phyloP scores from a whole-genome alignment of 2,329 filamentous ascomycete genomes.

The Trichoderma sp. region DNA sequence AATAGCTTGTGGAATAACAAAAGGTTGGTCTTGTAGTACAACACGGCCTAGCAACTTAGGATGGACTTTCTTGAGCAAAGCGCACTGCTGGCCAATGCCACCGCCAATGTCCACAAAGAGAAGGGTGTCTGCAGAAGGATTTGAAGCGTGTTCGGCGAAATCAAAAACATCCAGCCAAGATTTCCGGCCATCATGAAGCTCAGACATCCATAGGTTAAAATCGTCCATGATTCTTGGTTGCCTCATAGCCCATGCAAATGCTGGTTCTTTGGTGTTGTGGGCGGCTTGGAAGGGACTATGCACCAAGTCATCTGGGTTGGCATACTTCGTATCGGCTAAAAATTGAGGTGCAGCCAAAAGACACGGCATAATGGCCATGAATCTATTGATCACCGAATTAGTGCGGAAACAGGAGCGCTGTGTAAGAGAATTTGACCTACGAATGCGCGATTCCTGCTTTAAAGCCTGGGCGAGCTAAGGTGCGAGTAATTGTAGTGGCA shows the following conservation, averaged over 20 bases:
- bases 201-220: not conserved
- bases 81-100: conserved; percentile 25
- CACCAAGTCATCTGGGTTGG: not conserved
- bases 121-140: not conserved
- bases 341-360: not conserved
- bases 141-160: not conserved
- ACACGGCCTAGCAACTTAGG: conserved; percentile 19
- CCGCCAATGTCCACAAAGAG: conserved; percentile 22
- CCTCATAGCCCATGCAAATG: not conserved
- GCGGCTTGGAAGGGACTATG: not conserved
- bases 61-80: conserved; percentile 16
- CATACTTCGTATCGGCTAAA: not conserved
- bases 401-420: not conserved
- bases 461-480: not conserved
- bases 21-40: conserved; percentile 26
- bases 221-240: not conserved
- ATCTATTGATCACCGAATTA: not conserved
- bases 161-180: not conserved
- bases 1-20: conserved; percentile 24
- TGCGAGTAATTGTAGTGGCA: not conserved
- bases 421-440: not conserved
- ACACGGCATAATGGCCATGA: not conserved
- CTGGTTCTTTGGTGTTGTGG: not conserved
- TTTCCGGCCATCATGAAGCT: not conserved
- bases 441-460: not conserved